Evolutionary conservation across 2,329 filamentous ascomycete genomes (phyloP).

Genomic region (Lachnellula suecica): DNA sequence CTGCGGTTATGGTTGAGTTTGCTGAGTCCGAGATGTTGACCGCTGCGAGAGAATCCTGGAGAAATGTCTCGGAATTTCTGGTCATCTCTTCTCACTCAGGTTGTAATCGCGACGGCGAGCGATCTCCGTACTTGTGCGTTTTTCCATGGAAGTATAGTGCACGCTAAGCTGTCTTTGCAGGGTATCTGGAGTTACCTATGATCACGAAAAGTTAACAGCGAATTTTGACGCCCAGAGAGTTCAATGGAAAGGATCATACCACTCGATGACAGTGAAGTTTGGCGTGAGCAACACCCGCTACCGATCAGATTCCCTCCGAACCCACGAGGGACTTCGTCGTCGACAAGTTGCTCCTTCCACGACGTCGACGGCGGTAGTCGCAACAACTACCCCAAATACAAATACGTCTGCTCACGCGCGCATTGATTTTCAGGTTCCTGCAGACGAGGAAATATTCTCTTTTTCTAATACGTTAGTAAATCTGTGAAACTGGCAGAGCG

Average conservation of each 20-base stretch:
- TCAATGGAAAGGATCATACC: conserved; percentile 15
- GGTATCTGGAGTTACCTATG: conserved; percentile 11
- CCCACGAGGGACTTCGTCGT: conserved; percentile 8
- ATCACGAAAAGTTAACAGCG: conserved; percentile 1
- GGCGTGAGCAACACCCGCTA: conserved; percentile 10
- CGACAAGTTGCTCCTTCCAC: background rate
- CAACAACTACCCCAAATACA: background rate
- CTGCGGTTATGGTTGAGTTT: conserved; percentile 8
- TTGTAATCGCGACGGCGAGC: conserved; percentile 11
- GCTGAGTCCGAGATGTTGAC: conserved; percentile 1
- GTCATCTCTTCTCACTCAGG: conserved; percentile 11
- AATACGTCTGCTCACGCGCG: background rate
- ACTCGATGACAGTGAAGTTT: conserved; percentile 18
- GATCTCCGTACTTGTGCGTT: conserved; percentile 8
- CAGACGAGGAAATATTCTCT: background rate
- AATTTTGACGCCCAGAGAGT: conserved; percentile 6
- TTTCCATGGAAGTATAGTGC: background rate
- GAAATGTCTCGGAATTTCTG: conserved; percentile 5
- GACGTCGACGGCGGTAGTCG: background rate
- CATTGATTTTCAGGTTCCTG: background rate
- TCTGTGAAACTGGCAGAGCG: background rate
- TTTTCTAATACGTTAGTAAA: background rate
- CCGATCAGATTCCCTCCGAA: conserved; percentile 8
- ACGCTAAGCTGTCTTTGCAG: background rate
- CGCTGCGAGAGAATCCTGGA: conserved; percentile 8